Conservation (phyloP, 2,329 filamentous ascomycete genomes). For the Colletotrichum sp. region DNA sequence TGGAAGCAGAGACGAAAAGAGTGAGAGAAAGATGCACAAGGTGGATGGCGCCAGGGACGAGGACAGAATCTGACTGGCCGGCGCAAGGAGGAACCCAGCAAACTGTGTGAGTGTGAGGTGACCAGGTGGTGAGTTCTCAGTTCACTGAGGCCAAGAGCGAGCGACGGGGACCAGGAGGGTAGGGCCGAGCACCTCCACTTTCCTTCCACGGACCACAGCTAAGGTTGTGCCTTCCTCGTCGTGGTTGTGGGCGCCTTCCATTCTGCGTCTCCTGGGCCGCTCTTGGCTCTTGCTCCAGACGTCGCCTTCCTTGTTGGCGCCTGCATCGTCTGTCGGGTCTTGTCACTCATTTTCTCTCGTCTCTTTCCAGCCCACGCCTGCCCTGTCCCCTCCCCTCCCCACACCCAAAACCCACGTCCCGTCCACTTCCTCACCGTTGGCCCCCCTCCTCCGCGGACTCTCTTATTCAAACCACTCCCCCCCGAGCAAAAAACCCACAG, state of each 20-base stretch:
- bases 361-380: not conserved
- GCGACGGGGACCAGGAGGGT: not conserved
- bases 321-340: constrained; percentile 2
- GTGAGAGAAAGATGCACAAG: not conserved
- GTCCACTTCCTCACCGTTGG: not conserved
- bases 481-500: constrained; percentile 29
- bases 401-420: constrained; percentile 12
- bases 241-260: not conserved
- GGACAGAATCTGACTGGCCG: not conserved
- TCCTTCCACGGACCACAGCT: not conserved
- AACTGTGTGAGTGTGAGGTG: not conserved
- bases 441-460: not conserved
- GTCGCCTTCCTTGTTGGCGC: constrained; percentile 1
- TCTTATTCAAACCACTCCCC: constrained; percentile 19
- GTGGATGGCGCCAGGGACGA: not conserved
- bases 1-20: not conserved
- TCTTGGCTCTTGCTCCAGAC: not conserved
- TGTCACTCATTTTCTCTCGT: not conserved
- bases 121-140: not conserved
- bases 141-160: not conserved
- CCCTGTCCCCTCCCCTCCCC: not conserved
- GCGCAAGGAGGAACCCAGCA: not conserved
- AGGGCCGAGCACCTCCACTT: constrained; percentile 7
- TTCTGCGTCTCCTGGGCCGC: not conserved
- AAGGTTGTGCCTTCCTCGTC: not conserved